Evolutionary conservation across 2,329 filamentous ascomycete genomes (phyloP).

Genomic region (Alternaria longipes): DNA sequence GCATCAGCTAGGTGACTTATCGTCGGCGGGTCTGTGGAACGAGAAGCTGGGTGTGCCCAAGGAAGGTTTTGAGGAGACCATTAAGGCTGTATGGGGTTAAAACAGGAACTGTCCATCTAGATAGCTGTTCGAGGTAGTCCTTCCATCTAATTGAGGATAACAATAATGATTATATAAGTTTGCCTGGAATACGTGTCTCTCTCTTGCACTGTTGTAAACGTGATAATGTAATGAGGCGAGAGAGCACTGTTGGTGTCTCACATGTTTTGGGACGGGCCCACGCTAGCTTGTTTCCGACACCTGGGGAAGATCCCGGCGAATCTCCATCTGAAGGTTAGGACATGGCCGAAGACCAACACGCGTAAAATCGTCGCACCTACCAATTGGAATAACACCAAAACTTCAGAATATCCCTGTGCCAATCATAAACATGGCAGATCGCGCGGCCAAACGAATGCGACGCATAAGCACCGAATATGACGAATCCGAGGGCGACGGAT

Average conservation of each 20-base stretch:
- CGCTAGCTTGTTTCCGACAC: conserved; percentile 9
- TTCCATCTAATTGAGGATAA: neutral
- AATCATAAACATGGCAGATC: conserved; percentile 37
- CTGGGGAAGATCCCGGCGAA: conserved; percentile 23
- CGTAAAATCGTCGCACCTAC: conserved; percentile 19
- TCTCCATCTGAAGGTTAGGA: conserved; percentile 19
- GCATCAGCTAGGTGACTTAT: conserved; percentile 36
- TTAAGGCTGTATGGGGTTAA: conserved; percentile 25
- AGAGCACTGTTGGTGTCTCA: neutral
- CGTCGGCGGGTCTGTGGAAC: conserved; percentile 47
- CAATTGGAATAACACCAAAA: conserved; percentile 11
- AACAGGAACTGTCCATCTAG: neutral
- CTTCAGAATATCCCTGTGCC: neutral
- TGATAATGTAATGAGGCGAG: neutral
- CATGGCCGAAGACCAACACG: conserved; percentile 10
- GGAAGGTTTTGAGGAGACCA: conserved; percentile 51
- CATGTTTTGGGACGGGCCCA: neutral
- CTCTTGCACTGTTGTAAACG: neutral
- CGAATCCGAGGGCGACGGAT: conserved; percentile 47
- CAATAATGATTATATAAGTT: too few species aligned
- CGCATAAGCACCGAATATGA: conserved; percentile 54
- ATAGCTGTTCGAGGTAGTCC: neutral
- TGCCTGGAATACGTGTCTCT: rapidly evolving
- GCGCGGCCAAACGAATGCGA: conserved; percentile 51
- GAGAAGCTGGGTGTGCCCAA: conserved; percentile 53